Conservation (phyloP, 2,329 filamentous ascomycete genomes). For the Fusarium sororula region DNA sequence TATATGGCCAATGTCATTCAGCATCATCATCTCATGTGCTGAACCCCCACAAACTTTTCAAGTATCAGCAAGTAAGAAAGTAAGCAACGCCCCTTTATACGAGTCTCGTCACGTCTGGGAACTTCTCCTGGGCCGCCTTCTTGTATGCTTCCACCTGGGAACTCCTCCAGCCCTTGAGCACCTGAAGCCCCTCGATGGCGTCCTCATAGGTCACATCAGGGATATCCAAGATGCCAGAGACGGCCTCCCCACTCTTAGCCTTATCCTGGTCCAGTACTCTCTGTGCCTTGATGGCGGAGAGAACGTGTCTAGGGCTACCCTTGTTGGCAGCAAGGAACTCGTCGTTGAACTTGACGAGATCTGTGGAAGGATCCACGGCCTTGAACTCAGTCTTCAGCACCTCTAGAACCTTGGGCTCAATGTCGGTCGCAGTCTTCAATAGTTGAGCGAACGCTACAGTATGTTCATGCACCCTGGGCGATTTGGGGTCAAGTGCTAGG, state of each 20-base stretch:
- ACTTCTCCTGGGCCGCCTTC: constrained; percentile 59
- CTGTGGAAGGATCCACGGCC: constrained; percentile 63
- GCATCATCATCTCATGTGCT: not conserved
- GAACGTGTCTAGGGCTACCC: constrained; percentile 67
- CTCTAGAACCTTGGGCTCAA: constrained; percentile 72
- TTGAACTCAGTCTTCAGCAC: constrained; percentile 76
- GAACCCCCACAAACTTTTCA: constrained; percentile 3
- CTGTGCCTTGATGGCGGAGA: constrained; percentile 69
- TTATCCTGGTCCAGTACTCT: constrained; percentile 67
- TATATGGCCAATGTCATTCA: constrained; percentile 5
- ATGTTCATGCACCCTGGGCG: constrained; percentile 81
- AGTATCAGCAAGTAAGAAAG: not conserved
- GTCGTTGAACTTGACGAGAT: constrained; percentile 72
- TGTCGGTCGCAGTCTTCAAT: constrained; percentile 63
- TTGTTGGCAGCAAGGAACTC: constrained; percentile 71
- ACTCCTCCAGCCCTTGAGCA: constrained; percentile 61
- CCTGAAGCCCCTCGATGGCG: constrained; percentile 57
- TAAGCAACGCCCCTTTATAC: constrained; percentile 38
- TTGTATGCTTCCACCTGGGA: constrained; percentile 58
- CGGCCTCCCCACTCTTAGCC: constrained; percentile 66
- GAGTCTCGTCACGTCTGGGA: constrained; percentile 60
- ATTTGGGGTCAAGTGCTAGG: constrained; percentile 71
- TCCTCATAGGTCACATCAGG: constrained; percentile 62
- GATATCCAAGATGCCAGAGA: constrained; percentile 67
- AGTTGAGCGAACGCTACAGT: constrained; percentile 73